Evolutionary conservation across 257 asterid genomes (phyloP), one percentile per base, ranked within the genome.

Genomic region (Solanum chiquidenum): DNA sequence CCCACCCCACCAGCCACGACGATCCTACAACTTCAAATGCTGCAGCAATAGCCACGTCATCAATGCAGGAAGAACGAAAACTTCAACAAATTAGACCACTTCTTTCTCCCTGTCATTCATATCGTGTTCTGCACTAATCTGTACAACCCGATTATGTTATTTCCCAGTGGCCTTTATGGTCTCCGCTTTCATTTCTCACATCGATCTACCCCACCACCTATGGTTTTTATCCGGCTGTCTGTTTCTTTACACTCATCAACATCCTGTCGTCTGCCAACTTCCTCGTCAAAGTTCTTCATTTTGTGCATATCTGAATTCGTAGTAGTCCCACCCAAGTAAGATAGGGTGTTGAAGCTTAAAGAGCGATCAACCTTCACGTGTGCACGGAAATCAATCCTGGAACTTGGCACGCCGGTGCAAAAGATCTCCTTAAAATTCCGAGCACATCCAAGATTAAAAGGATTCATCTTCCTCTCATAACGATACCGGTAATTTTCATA

Each of bases 391-490:
- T 90, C 52, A n/a, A 84, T 89, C 74, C 83, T 77, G 33, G 95
- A 90, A 27, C 82, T 75, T 20, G 94, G 92, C 40, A 89, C 83
- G 68, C 37, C 84, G 8, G 92, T 73, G 88, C 85, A 91, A 62
- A 93, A 91, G 55, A 93, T 89, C 46, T 93, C 93, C 89, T 69
- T 69, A 34, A 90, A 88, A 82, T 93, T 93, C 7, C 87, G 82
- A 8, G 87, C 44, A 77, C 71, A 60, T 60, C 94, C 95, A 10
- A 87, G 90, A 87, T 93, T 90, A 58, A 84, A 91, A 75, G 95
- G 95, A 87, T 91, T 93, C 94, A 89, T 90, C 90, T 91, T 90
- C 79, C 88, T 89, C n/a, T 91, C 94, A 69, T 93, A 93, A 12
- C 90, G 91, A 85, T 91, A 92, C 27, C 89, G 62, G 64, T 76